These are phyloP conservation scores for Penicillium chermesinum DNA, from an alignment of 495 filamentous ascomycete species.

Conservation along the genomic window DNA sequence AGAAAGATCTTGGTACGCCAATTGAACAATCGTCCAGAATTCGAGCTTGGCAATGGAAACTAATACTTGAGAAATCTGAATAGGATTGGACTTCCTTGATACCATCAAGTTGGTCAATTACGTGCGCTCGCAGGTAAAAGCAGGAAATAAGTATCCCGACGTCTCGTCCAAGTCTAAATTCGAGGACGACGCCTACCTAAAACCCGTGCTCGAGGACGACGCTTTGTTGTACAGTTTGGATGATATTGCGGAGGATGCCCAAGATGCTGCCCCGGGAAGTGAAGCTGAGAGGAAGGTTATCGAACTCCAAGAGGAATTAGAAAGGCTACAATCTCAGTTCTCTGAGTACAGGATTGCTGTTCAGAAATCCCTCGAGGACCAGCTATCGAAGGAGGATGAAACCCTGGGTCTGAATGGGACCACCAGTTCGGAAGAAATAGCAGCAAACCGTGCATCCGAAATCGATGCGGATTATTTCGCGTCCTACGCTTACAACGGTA, in stretches of 20 bases:
- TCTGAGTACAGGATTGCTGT: slow-evolving; percentile 66
- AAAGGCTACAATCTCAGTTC: slow-evolving; percentile 61
- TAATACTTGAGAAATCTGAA: background rate
- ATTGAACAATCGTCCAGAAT: background rate
- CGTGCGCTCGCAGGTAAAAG: slow-evolving; percentile 53
- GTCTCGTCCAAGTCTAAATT: slow-evolving; percentile 55
- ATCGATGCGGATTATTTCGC: slow-evolving; percentile 67
- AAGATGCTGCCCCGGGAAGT: slow-evolving; percentile 17
- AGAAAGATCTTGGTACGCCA: slow-evolving; percentile 57
- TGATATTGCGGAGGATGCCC: slow-evolving; percentile 52
- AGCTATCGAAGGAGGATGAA: slow-evolving; percentile 51
- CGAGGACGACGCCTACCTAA: slow-evolving; percentile 68
- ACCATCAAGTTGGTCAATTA: slow-evolving; percentile 85
- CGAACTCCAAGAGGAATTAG: slow-evolving; percentile 65
- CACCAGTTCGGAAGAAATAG: slow-evolving; percentile 10
- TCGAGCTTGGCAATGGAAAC: background rate
- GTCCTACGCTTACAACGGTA: slow-evolving; percentile 74
- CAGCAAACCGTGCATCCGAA: slow-evolving; percentile 27
- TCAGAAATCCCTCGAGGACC: slow-evolving; percentile 63
- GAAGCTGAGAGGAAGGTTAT: slow-evolving; percentile 53
- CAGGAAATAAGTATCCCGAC: slow-evolving; percentile 47
- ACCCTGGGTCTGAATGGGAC: slow-evolving; percentile 27
- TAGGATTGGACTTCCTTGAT: slow-evolving; percentile 75
- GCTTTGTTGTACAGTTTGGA: slow-evolving; percentile 79
- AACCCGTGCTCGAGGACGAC: slow-evolving; percentile 86